These are phyloP conservation scores for Lactifluus subvellereus DNA, from an alignment of 768 basidiomycete species.

Conservation along the genomic window DNA sequence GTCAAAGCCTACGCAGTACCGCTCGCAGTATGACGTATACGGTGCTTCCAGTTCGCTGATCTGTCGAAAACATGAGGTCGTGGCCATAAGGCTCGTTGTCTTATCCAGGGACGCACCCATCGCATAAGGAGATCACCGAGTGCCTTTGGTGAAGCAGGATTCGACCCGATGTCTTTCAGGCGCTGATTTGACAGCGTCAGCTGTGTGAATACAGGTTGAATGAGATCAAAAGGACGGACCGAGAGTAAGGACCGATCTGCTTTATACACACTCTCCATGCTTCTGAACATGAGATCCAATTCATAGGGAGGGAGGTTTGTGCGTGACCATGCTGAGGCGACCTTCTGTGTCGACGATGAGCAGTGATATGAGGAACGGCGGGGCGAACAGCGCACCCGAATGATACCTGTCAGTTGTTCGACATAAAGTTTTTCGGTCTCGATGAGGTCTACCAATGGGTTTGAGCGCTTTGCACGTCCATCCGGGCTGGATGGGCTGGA, in stretches of 20 bases:
- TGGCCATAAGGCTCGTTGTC: not conserved
- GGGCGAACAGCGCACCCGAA: conserved; percentile 57
- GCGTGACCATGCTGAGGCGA: conserved; percentile 96
- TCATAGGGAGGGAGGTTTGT: conserved; percentile 89
- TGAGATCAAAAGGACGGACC: conserved; percentile 39
- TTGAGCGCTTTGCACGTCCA: conserved; percentile 56
- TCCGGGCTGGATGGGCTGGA: conserved; percentile 30
- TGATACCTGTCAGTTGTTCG: conserved; percentile 81
- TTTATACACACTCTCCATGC: conserved; percentile 88
- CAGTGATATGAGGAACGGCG: not conserved
- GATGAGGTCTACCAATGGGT: conserved; percentile 87
- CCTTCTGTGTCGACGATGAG: conserved; percentile 52
- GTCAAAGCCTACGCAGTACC: conserved; percentile 76
- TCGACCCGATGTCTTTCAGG: conserved; percentile 89
- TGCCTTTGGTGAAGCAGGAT: conserved; percentile 88
- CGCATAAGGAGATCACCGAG: conserved; percentile 94
- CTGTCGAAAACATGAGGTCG: conserved; percentile 38
- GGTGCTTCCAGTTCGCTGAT: conserved; percentile 88
- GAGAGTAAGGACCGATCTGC: conserved; percentile 76
- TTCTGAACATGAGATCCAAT: conserved; percentile 91
- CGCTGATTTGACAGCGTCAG: conserved; percentile 45
- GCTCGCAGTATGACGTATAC: conserved; percentile 74
- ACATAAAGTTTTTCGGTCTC: conserved; percentile 93
- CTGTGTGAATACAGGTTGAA: conserved; percentile 11
- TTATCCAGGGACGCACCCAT: conserved; percentile 61